Evolutionary conservation across 345 rosid species (phyloP).

Genomic region (Nephelium lappaceum): DNA sequence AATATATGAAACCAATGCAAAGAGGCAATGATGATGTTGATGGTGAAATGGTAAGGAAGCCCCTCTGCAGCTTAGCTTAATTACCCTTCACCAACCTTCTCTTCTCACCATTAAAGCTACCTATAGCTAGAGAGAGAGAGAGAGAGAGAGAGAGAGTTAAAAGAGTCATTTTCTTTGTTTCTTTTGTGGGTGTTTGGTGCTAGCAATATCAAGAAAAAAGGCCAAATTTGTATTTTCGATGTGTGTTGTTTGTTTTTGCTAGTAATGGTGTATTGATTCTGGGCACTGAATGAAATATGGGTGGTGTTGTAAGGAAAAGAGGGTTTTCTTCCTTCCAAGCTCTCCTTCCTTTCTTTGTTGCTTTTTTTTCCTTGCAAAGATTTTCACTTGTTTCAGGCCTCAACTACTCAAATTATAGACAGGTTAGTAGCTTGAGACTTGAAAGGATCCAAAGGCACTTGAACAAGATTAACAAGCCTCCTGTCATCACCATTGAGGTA

Average conservation of each 20-base stretch:
- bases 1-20: slow-evolving; percentile 37
- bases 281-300: slow-evolving; percentile 55
- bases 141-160: slow-evolving; percentile 22
- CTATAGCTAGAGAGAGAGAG: slow-evolving; percentile 2
- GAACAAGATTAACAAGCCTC: slow-evolving; percentile 81
- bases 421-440: slow-evolving; percentile 77
- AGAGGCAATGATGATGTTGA: slow-evolving; percentile 50
- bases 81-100: slow-evolving; percentile 60
- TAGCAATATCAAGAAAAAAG: slow-evolving; percentile 19
- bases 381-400: slow-evolving; percentile 34
- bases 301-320: slow-evolving; percentile 23
- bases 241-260: slow-evolving; percentile 20
- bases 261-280: slow-evolving; percentile 34
- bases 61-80: slow-evolving; percentile 31
- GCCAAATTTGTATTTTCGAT: slow-evolving; percentile 18
- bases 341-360: slow-evolving; percentile 27
- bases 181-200: slow-evolving; percentile 33
- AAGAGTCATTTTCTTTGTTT: slow-evolving; percentile 33
- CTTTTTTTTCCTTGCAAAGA: slow-evolving; percentile 27
- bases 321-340: slow-evolving; percentile 16
- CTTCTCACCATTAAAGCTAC: slow-evolving; percentile 49
- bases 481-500: slow-evolving; percentile 83
- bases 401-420: slow-evolving; percentile 55
- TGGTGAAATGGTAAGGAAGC: slow-evolving; percentile 42
- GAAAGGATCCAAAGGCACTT: slow-evolving; percentile 78